These are phyloP conservation scores for Fusarium albosuccineum DNA, from an alignment of 2,329 filamentous ascomycete genomes.

Conservation along the genomic window DNA sequence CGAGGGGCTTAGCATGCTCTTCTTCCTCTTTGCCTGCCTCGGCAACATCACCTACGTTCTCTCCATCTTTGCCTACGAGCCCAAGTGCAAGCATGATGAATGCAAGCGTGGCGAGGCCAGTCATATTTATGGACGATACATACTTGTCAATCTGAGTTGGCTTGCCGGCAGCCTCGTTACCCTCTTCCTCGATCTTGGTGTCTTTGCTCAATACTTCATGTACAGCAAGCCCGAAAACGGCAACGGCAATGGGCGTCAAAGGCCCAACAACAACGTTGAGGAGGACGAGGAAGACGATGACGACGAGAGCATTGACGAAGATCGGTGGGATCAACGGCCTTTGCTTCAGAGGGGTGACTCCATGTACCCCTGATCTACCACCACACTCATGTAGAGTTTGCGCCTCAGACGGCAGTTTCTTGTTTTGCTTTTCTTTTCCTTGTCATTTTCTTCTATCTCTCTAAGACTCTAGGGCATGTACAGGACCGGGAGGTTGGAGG, in stretches of 20 bases:
- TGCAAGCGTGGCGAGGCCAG: conserved; percentile 76
- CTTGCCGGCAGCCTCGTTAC: conserved; percentile 90
- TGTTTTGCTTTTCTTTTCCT: conserved; percentile 30
- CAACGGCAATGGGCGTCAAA: conserved; percentile 8
- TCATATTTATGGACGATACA: conserved; percentile 80
- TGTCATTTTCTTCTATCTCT: conserved; percentile 24
- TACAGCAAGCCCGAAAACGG: conserved; percentile 70
- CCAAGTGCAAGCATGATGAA: conserved; percentile 67
- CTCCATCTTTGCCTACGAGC: conserved; percentile 91
- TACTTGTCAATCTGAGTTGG: conserved; percentile 93
- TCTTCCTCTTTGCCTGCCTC: conserved; percentile 96
- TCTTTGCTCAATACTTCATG: conserved; percentile 93
- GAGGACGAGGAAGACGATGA: conserved; percentile 48
- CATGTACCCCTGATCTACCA: conserved; percentile 36
- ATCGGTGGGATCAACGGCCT: conserved; percentile 58
- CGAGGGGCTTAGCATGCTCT: conserved; percentile 92
- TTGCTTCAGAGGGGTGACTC: conserved; percentile 51
- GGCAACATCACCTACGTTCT: conserved; percentile 95
- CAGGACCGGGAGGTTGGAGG: conserved; percentile 26
- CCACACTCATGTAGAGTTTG: conserved; percentile 1
- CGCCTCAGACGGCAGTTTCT: conserved; percentile 27
- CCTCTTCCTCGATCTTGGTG: conserved; percentile 83
- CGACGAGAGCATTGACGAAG: conserved; percentile 44
- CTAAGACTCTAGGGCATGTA: conserved; percentile 21
- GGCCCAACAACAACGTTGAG: conserved; percentile 24